Conservation (phyloP, 2,329 filamentous ascomycete species). For the Aspergillus aculeatinus region DNA sequence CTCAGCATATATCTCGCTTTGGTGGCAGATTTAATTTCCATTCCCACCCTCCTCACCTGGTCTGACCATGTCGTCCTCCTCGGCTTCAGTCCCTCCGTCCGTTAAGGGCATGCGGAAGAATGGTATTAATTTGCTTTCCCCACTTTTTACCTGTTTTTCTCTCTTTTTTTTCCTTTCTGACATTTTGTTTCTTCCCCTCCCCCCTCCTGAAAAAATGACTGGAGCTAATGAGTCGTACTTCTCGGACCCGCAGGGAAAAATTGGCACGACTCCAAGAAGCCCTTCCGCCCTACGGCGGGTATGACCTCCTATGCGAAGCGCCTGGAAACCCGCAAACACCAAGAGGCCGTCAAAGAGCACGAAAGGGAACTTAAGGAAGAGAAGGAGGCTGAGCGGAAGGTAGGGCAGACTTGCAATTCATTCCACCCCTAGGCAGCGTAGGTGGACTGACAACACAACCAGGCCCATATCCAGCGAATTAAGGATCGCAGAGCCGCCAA, state of each 20-base stretch:
- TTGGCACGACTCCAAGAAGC: conserved; percentile 80
- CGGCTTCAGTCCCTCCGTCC: conserved; percentile 33
- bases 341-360: conserved; percentile 79
- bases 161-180: conserved; percentile 14
- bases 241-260: conserved; percentile 70
- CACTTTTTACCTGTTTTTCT: conserved; percentile 11
- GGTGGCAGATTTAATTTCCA: neutral
- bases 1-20: conserved; percentile 2
- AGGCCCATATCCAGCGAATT: conserved; percentile 76
- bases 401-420: conserved; percentile 37
- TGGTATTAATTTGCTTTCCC: conserved; percentile 54
- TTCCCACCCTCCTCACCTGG: neutral
- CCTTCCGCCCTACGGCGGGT: conserved; percentile 79
- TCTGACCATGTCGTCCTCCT: conserved; percentile 47
- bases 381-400: conserved; percentile 85
- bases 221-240: conserved; percentile 20
- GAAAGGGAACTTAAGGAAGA: conserved; percentile 96
- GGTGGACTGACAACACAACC: conserved; percentile 7
- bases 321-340: conserved; percentile 65
- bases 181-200: conserved; percentile 4
- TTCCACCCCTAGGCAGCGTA: neutral
- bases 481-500: conserved; percentile 84
- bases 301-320: conserved; percentile 78
- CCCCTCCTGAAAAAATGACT: conserved; percentile 1
- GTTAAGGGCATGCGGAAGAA: conserved; percentile 76